Evolutionary conservation across 441 rosid species (phyloP).

Genomic region (Populus tomentosa): DNA sequence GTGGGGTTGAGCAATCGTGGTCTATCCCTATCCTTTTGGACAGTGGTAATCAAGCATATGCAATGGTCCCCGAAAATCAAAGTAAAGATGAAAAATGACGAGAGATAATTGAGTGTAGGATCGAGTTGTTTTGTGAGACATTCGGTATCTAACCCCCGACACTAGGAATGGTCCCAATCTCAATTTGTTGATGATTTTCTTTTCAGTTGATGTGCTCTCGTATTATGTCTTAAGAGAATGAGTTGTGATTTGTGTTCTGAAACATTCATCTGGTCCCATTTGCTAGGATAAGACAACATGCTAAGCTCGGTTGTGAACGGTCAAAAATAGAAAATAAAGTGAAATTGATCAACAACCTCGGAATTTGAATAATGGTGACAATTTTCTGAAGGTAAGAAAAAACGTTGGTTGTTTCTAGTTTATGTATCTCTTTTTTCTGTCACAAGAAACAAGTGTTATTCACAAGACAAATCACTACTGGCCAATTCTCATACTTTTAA

Average conservation of each 20-base stretch:
- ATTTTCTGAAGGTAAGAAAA: not conserved
- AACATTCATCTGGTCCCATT: not conserved
- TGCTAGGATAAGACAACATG: not conserved
- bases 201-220: not conserved
- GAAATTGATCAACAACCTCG: not conserved
- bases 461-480: not conserved
- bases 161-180: slow-evolving; percentile 30
- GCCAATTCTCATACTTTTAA: not conserved
- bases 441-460: not conserved
- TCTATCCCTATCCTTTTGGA: slow-evolving; percentile 22
- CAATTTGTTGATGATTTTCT: slow-evolving; percentile 3
- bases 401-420: not conserved
- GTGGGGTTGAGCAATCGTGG: slow-evolving; percentile 14
- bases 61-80: slow-evolving; percentile 31
- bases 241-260: not conserved
- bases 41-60: slow-evolving; percentile 20
- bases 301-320: not conserved
- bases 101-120: slow-evolving; percentile 15
- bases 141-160: slow-evolving; percentile 27
- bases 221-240: not conserved
- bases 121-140: slow-evolving; percentile 22
- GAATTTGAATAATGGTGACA: no score
- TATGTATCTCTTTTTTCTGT: not conserved
- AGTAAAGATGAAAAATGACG: slow-evolving; percentile 19
- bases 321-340: not conserved